Evolutionary conservation across 441 rosid species (phyloP).

Genomic region (Gossypium trilobum): DNA sequence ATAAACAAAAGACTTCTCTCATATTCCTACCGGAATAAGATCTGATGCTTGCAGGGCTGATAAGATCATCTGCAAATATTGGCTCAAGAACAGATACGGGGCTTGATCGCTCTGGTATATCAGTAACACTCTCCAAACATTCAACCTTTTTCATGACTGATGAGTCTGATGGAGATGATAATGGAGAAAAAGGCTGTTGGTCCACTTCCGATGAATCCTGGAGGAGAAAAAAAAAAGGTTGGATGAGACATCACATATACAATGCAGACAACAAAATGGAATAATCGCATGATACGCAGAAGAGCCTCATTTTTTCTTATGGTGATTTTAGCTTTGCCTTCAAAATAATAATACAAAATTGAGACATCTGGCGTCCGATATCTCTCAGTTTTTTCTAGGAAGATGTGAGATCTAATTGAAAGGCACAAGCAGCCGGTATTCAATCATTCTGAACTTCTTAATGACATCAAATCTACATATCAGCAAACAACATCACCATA

Average conservation of each 20-base stretch:
- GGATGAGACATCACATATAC: not conserved
- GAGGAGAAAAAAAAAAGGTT: slow-evolving; percentile 9
- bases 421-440: not conserved
- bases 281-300: not conserved
- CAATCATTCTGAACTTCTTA: not conserved
- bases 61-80: slow-evolving; percentile 60
- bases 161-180: slow-evolving; percentile 45
- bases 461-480: not conserved
- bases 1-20: not conserved
- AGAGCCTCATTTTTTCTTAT: not conserved
- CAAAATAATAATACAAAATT: not conserved
- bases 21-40: slow-evolving; percentile 43
- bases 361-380: not conserved
- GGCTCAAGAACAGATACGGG: slow-evolving; percentile 90
- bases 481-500: slow-evolving; percentile 21
- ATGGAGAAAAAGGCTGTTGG: slow-evolving; percentile 33
- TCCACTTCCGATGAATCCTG: slow-evolving; percentile 40
- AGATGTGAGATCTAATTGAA: not conserved
- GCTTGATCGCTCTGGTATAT: slow-evolving; percentile 53
- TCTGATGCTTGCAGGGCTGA: slow-evolving; percentile 52
- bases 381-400: not conserved
- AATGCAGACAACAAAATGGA: not conserved
- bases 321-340: not conserved
- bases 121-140: slow-evolving; percentile 33
- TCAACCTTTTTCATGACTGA: slow-evolving; percentile 33